These are phyloP conservation scores for Suillus tomentosus DNA, from an alignment of 768 basidiomycete genomes.

Conservation along the genomic window DNA sequence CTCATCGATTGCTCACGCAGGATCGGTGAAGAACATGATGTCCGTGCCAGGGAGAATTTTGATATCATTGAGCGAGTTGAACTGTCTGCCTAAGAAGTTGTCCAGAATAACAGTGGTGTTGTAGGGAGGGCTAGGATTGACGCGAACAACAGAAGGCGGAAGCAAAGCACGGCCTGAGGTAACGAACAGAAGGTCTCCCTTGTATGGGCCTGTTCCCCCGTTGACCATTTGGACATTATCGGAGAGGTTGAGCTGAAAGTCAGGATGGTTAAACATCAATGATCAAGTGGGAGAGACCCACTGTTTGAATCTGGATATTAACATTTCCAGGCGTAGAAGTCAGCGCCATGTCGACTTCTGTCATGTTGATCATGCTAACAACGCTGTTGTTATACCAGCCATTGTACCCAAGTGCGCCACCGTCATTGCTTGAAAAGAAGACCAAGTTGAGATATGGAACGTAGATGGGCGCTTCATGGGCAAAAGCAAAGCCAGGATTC, in stretches of 20 bases:
- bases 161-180: conserved; percentile 65
- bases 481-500: conserved; percentile 65
- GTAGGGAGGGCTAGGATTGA: conserved; percentile 64
- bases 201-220: conserved; percentile 65
- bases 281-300: conserved; percentile 18
- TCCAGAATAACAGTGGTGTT: conserved; percentile 72
- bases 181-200: conserved; percentile 57
- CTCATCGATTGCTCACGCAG: conserved; percentile 42
- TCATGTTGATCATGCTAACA: conserved; percentile 62
- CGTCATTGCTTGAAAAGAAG: conserved; percentile 72
- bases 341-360: conserved; percentile 51
- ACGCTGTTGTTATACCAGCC: conserved; percentile 65
- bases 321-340: conserved; percentile 37
- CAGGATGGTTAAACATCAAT: conserved; percentile 14
- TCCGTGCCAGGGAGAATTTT: conserved; percentile 69
- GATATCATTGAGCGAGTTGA: conserved; percentile 81
- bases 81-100: conserved; percentile 79
- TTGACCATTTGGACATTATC: conserved; percentile 72
- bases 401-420: conserved; percentile 63
- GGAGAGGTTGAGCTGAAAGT: conserved; percentile 54
- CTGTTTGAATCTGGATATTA: conserved; percentile 51
- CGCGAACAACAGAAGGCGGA: conserved; percentile 63
- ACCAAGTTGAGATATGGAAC: conserved; percentile 67
- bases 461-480: conserved; percentile 80
- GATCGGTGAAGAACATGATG: conserved; percentile 76